Percentiles rank a stretch among this genome's conserved stretches.
Conservation (phyloP, 192 early-diverging fungal genomes). For the Entophlyctis luteolus region DNA sequence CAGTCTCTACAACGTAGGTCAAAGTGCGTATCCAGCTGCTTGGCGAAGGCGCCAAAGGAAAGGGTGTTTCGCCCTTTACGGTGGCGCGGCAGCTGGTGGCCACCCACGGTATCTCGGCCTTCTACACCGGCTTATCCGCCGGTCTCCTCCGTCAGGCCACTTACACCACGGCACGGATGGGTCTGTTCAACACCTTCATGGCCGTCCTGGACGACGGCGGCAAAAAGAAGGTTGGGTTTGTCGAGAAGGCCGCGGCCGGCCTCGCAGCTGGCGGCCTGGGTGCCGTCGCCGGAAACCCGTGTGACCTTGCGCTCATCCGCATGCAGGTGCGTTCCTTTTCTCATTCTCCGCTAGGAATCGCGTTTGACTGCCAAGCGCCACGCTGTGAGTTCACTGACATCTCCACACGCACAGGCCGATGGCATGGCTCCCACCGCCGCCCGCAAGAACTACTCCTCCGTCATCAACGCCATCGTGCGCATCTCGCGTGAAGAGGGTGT, state of each 20-base stretch:
- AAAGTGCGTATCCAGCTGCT: conserved; percentile 53
- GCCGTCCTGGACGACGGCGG: conserved; percentile 27
- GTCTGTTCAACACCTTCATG: conserved; percentile 53
- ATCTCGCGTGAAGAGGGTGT: conserved; percentile 45
- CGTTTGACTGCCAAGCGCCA: neutral
- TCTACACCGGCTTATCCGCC: conserved; percentile 51
- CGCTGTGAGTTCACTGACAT: neutral
- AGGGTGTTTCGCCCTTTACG: conserved; percentile 20
- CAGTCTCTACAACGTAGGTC: conserved; percentile 8
- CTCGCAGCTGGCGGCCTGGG: conserved; percentile 49
- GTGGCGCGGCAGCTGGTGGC: conserved; percentile 33
- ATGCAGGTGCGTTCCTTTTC: conserved; percentile 35
- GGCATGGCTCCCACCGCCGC: conserved; percentile 38
- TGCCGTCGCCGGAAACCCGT: conserved; percentile 43
- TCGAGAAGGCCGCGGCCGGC: conserved; percentile 39
- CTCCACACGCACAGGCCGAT: conserved; percentile 18
- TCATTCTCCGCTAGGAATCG: neutral
- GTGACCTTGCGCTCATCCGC: conserved; percentile 41
- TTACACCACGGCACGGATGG: conserved; percentile 52
- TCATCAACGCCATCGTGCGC: conserved; percentile 37
- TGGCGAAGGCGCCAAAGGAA: conserved; percentile 36
- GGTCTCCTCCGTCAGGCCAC: conserved; percentile 54
- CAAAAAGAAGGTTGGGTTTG: conserved; percentile 32
- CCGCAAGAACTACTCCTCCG: conserved; percentile 44
- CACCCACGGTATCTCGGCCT: conserved; percentile 23